Percentiles rank a stretch among this genome's conserved stretches.
Conservation (phyloP, 352 stramenopile genomes). For the Phytophthora rubi region DNA sequence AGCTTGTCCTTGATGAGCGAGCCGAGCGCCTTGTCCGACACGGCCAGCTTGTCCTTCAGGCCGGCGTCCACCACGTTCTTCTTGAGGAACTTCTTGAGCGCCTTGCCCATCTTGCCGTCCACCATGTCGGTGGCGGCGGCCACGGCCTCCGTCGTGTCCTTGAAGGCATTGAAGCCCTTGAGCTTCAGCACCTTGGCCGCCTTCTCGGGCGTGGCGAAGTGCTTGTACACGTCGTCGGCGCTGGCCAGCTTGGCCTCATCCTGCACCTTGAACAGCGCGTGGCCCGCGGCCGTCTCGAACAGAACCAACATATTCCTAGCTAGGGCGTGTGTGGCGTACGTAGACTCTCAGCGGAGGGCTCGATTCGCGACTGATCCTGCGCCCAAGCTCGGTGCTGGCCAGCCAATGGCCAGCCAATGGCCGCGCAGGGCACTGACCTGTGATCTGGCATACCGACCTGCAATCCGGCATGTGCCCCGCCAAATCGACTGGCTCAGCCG, state of each 20-base stretch:
- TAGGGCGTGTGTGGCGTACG: constrained; percentile 36
- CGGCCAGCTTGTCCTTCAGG: constrained; percentile 96
- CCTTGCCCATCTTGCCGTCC: constrained; percentile 98
- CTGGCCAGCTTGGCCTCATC: constrained; percentile 93
- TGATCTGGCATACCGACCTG: neutral
- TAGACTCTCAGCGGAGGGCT: constrained; percentile 6
- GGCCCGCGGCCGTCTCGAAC: constrained; percentile 99
- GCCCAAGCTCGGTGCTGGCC: constrained; percentile 13
- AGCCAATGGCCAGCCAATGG: constrained; percentile 25
- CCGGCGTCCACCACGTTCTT: constrained; percentile 97
- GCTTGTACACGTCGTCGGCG: constrained; percentile 91
- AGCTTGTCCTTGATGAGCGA: constrained; percentile 98
- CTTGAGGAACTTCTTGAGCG: constrained; percentile 99
- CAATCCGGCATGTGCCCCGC: neutral
- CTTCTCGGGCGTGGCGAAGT: constrained; percentile 93
- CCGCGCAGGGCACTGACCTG: neutral
- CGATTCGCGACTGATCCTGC: constrained; percentile 42
- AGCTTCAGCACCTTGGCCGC: constrained; percentile 94
- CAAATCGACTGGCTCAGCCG: constrained; percentile 39
- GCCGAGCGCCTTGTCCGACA: constrained; percentile 97
- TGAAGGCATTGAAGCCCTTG: constrained; percentile 98
- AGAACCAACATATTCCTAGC: constrained; percentile 93
- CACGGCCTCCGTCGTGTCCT: constrained; percentile 98
- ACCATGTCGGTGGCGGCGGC: constrained; percentile 96
- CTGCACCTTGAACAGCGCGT: constrained; percentile 99